Percentiles rank a stretch among this genome's conserved stretches.
Conservation (phyloP, 2,329 filamentous ascomycete species). For the Alternaria sp. region DNA sequence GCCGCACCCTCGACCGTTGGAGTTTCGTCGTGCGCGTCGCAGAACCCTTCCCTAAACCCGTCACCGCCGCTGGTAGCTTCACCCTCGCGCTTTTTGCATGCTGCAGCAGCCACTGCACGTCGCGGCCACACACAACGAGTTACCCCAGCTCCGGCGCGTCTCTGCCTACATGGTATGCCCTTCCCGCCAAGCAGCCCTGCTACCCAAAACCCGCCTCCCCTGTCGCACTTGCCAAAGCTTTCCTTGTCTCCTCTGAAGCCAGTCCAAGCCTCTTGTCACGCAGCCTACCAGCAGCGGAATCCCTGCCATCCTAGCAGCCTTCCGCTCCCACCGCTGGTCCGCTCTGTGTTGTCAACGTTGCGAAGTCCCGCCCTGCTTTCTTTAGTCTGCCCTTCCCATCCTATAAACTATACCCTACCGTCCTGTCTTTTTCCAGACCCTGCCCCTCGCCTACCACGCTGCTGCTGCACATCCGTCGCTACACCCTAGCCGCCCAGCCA, state of each 20-base stretch:
- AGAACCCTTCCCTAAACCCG: conserved; percentile 29
- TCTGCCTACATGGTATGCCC: conserved; percentile 53
- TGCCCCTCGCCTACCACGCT: conserved; percentile 43
- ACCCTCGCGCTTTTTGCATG: conserved; percentile 47
- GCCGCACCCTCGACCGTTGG: conserved; percentile 40
- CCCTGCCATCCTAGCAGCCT: conserved; percentile 37
- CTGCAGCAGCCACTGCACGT: conserved; percentile 48
- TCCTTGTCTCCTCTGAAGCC: conserved; percentile 28
- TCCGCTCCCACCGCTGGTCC: conserved; percentile 38
- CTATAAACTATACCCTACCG: conserved; percentile 45
- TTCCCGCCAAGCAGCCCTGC: conserved; percentile 47
- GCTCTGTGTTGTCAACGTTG: conserved; percentile 42
- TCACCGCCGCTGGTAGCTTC: conserved; percentile 36
- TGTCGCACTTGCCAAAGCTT: conserved; percentile 35
- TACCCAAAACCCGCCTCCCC: conserved; percentile 35
- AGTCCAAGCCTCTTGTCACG: conserved; percentile 39
- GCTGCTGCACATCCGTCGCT: conserved; percentile 30
- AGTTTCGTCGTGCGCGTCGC: conserved; percentile 31
- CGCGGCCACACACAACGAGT: conserved; percentile 40
- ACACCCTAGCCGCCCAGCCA: conserved; percentile 31
- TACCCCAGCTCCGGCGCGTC: conserved; percentile 45
- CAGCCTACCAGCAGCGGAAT: conserved; percentile 36
- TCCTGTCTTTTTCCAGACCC: conserved; percentile 41
- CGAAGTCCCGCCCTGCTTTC: conserved; percentile 26
- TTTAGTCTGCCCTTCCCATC: conserved; percentile 39